phyloP scores from a whole-genome alignment of 2,329 filamentous ascomycete species.

The Monosporascus ibericus region DNA sequence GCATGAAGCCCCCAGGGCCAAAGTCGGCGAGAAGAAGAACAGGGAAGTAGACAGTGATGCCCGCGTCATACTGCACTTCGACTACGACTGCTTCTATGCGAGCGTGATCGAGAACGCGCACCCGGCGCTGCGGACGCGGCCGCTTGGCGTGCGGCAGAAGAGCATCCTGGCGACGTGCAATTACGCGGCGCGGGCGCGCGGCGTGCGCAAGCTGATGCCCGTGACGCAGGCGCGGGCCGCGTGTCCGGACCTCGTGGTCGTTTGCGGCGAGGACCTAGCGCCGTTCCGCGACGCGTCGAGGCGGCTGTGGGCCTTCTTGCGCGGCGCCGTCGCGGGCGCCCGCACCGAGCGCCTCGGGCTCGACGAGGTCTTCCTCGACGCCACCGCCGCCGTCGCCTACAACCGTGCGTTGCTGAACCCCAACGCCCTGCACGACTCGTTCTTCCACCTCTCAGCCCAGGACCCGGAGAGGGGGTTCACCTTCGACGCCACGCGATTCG shows the following conservation, averaged over 20 bases:
- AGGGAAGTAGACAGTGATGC: conserved; percentile 30
- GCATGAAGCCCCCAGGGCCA: too few species aligned
- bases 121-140: conserved; percentile 63
- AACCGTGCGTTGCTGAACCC: conserved; percentile 68
- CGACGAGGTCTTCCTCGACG: conserved; percentile 83
- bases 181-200: conserved; percentile 75
- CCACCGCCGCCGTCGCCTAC: conserved; percentile 80
- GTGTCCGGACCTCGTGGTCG: conserved; percentile 79
- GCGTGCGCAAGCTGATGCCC: conserved; percentile 76
- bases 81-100: conserved; percentile 92
- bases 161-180: conserved; percentile 92
- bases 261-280: conserved; percentile 80
- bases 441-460: conserved; percentile 67
- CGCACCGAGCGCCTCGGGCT: conserved; percentile 80
- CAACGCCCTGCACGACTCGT: conserved; percentile 59
- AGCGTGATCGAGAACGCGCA: conserved; percentile 81
- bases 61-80: conserved; percentile 75
- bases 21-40: too few species aligned
- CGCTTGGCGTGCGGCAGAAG: conserved; percentile 86
- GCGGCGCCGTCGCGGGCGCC: conserved; percentile 68
- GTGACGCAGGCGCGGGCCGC: conserved; percentile 72
- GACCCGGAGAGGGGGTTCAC: conserved; percentile 76
- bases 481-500: conserved; percentile 65
- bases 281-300: conserved; percentile 85
- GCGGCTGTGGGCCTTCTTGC: conserved; percentile 66